Evolutionary conservation across 345 rosid genomes (phyloP), one percentile per base, ranked within the genome.

Genomic region (Triadica sebifera): DNA sequence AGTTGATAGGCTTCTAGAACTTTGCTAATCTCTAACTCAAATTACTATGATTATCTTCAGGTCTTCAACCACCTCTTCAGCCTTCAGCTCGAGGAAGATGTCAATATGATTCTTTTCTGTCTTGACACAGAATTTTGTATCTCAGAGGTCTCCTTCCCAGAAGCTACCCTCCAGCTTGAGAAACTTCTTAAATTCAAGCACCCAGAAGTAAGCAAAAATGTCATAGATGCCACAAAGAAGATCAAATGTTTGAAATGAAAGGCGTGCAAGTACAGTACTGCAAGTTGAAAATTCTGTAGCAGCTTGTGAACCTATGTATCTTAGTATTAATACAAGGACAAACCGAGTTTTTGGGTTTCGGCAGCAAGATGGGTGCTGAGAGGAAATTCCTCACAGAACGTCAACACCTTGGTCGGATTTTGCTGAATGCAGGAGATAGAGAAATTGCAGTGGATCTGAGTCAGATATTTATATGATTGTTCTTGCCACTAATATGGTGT

Each of bases 41-140:
- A 20, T 38, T 69, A 60, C 67, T 37, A 55, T 74, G 34, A 52
- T 25, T 22, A 15, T 75, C 56, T 74, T 22, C 50, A 87, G 98
- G 90, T 91, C 39, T 94, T 94, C 56, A 84, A 71, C 84, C 91
- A 80, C 72, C 83, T 94, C 11, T 92, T 84, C 68, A 75, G 93
- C 75, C 86, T 94, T 81, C 87, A 92, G 86, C 89, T 94, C 1
- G 93, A 94, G 80, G 92, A 86, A 83, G 97, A 94, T 51, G 85
- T 94, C 67, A 94, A 94, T 74, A 67, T 88, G 66, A 87, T 92
- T 60, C 83, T 90, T 37, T 94, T 94, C 63, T 96, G 87, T 16
- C 84, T 94, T 59, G 74, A 87, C 75, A 88, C 88, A 8, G 90
- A 85, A 37, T 68, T 74, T 65, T 77, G 60, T 58, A 69, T 82